Percentiles rank a stretch among this genome's conserved stretches.
phyloP scores from a whole-genome alignment of 106 monocot species.

The Acorus calamus region DNA sequence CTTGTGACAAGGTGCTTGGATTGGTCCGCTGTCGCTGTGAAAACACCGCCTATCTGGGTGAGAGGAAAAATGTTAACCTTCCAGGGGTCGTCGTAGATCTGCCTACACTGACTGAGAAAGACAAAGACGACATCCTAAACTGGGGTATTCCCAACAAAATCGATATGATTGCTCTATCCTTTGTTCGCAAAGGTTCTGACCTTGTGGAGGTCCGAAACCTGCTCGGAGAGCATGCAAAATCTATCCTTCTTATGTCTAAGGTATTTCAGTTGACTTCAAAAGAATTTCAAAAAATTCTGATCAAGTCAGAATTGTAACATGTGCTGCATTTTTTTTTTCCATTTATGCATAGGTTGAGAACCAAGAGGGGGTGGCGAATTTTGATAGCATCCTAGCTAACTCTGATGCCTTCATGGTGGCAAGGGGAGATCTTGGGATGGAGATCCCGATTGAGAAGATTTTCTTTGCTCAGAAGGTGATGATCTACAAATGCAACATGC shows the following conservation, averaged over 20 bases:
- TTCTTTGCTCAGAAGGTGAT: slow-evolving; percentile 64
- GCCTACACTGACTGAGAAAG: slow-evolving; percentile 52
- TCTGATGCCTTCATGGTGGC: slow-evolving; percentile 83
- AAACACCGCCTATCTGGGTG: slow-evolving; percentile 44
- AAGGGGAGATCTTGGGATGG: slow-evolving; percentile 74
- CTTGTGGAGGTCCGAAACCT: slow-evolving; percentile 39
- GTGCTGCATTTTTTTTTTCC: background rate
- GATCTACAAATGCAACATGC: slow-evolving; percentile 60
- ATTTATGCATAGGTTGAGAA: slow-evolving; percentile 40
- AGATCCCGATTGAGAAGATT: slow-evolving; percentile 79
- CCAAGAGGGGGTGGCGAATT: slow-evolving; percentile 56
- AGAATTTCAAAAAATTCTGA: too few species aligned
- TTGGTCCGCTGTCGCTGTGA: slow-evolving; percentile 46
- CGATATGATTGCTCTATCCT: slow-evolving; percentile 56
- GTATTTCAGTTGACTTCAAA: slow-evolving; percentile 4
- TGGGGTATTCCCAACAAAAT: slow-evolving; percentile 64
- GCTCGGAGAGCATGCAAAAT: slow-evolving; percentile 49
- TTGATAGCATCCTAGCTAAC: slow-evolving; percentile 55
- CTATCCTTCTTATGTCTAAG: slow-evolving; percentile 61
- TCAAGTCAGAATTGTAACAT: too few species aligned
- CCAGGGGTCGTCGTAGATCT: slow-evolving; percentile 58
- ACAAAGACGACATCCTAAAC: slow-evolving; percentile 46
- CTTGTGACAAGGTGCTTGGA: slow-evolving; percentile 30
- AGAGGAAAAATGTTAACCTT: slow-evolving; percentile 66
- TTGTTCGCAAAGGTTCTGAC: slow-evolving; percentile 54